A percentile compares a stretch with the other conserved stretches of the same genome.
Conservation (phyloP, 441 rosid genomes). For the Melastoma candidum region DNA sequence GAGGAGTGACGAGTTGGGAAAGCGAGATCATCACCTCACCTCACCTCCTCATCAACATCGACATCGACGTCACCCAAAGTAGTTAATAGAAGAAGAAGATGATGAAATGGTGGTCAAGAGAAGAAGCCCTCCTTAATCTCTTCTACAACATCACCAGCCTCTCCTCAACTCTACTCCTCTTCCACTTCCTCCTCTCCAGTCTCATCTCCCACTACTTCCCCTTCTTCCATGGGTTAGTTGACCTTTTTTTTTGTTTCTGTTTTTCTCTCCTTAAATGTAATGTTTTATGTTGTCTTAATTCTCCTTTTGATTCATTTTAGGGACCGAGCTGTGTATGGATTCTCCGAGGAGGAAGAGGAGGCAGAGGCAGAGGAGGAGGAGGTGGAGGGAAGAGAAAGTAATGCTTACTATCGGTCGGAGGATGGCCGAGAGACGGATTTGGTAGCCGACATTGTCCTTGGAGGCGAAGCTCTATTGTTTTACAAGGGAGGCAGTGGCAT, state of each 20-base stretch:
- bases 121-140: conserved; percentile 62
- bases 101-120: conserved; percentile 52
- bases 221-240: conserved; percentile 53
- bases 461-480: conserved; percentile 48
- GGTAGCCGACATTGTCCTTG: conserved; percentile 53
- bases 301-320: too few relatives aligned
- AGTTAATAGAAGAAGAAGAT: conserved; percentile 21
- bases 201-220: conserved; percentile 42
- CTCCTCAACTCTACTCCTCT: conserved; percentile 56
- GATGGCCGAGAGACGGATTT: conserved; percentile 32
- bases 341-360: too few relatives aligned
- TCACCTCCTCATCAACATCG: too few relatives aligned
- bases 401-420: conserved; percentile 12
- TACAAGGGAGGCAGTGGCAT: conserved; percentile 15
- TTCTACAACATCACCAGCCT: conserved; percentile 68
- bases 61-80: too few relatives aligned
- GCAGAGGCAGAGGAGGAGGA: conserved; percentile 5
- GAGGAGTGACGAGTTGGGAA: too few relatives aligned
- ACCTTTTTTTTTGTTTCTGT: not conserved
- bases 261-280: not conserved
- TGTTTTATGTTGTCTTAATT: too few relatives aligned
- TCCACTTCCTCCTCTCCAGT: conserved; percentile 50
- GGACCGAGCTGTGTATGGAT: too few relatives aligned
- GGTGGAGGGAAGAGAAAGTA: conserved; percentile 7
- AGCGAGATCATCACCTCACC: too few relatives aligned